Evolutionary conservation across 495 filamentous ascomycete species (phyloP).

Genomic region (Neurospora hispaniola): DNA sequence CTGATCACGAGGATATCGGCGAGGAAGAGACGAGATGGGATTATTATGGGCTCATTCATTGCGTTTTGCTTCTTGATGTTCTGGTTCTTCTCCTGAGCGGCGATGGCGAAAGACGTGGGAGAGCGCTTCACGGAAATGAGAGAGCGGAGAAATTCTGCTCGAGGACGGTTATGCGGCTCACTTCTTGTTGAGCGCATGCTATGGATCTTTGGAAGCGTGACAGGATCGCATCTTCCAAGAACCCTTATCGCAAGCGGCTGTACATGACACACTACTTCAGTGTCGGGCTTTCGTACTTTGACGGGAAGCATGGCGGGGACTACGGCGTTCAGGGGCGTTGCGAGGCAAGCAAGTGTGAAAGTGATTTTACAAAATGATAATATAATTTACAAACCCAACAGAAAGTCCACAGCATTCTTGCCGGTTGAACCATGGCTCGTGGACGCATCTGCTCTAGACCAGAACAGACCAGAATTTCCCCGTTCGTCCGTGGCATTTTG

Average conservation of each 20-base stretch:
- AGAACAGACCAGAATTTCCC: background rate
- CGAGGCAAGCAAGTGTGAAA: background rate
- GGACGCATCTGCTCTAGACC: no score
- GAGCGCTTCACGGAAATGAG: background rate
- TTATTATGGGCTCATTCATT: conserved; percentile 85
- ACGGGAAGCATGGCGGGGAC: background rate
- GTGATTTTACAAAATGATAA: background rate
- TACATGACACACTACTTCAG: background rate
- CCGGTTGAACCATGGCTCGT: background rate
- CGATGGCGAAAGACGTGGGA: background rate
- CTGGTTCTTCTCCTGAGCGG: conserved; percentile 61
- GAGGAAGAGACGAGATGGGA: conserved; percentile 89
- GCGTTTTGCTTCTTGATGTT: conserved; percentile 83
- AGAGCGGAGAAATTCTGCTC: background rate
- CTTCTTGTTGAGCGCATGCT: background rate
- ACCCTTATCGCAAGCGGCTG: background rate
- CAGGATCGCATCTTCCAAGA: background rate
- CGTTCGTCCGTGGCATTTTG: background rate
- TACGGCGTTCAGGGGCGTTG: background rate
- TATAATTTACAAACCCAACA: background rate
- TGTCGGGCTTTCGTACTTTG: background rate
- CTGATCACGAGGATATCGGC: conserved; percentile 89
- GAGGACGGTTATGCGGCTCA: background rate
- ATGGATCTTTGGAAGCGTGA: background rate
- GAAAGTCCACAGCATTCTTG: background rate